Percentiles rank a stretch among this genome's conserved stretches.
Evolutionary conservation across 2,329 filamentous ascomycete genomes (phyloP).

Genomic region (Camptophora hylomeconis): DNA sequence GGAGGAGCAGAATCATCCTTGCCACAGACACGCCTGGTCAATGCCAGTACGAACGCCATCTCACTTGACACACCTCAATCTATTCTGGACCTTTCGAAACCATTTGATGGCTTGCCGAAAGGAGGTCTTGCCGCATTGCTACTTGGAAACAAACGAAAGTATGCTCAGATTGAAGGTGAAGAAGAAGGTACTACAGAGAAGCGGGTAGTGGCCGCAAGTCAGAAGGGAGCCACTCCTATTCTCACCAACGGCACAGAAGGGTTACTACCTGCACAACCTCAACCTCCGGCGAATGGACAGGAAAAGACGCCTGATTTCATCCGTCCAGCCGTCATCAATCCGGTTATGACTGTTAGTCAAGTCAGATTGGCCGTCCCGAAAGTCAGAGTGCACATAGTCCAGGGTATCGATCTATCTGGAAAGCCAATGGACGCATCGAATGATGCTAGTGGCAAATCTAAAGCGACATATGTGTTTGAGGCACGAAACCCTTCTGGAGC

Average conservation of each 20-base stretch:
- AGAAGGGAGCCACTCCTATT: conserved; percentile 59
- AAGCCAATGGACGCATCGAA: conserved; percentile 26
- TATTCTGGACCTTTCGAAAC: conserved; percentile 80
- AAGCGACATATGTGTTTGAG: conserved; percentile 69
- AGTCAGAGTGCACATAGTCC: conserved; percentile 67
- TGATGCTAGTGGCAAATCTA: conserved; percentile 33
- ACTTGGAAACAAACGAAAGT: conserved; percentile 85
- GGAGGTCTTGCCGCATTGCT: conserved; percentile 77
- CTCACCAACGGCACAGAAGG: conserved; percentile 66
- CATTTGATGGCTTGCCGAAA: conserved; percentile 82
- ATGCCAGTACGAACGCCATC: conserved; percentile 42
- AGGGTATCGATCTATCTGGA: conserved; percentile 53
- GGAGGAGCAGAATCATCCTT: conserved; percentile 77
- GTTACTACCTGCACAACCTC: conserved; percentile 58
- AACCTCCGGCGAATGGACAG: conserved; percentile 45
- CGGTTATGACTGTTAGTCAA: conserved; percentile 68
- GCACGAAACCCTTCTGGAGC: conserved; percentile 64
- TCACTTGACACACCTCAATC: conserved; percentile 59
- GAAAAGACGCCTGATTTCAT: conserved; percentile 69
- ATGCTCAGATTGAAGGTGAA: conserved; percentile 58
- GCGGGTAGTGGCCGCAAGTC: conserved; percentile 43
- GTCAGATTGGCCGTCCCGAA: conserved; percentile 78
- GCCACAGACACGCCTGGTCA: conserved; percentile 77
- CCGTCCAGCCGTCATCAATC: conserved; percentile 74
- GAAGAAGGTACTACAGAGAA: conserved; percentile 54